Base-by-base conservation (phyloP, 495 filamentous ascomycete genomes). In the Parathielavia appendiculata region DNA sequence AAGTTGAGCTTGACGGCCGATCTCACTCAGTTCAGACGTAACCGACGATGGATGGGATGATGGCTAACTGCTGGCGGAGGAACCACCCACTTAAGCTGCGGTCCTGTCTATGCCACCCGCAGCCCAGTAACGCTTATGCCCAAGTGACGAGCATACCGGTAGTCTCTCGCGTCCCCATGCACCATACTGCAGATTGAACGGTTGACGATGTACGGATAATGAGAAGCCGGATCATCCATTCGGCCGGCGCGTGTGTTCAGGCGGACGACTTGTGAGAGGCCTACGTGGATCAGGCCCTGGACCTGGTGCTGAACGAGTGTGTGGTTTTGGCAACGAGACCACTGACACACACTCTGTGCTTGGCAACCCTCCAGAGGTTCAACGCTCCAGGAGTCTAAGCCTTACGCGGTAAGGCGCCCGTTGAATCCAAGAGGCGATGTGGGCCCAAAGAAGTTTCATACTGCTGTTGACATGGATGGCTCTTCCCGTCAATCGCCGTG, bases 341-440 rank as follows among this genome's bases (percentile, higher is more conserved):
- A 40, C 35, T 9, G 46, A 20, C 16, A 26, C 44, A 10, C n/a
- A 9, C 44, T 23, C 26, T n/a, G n/a, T 61, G 62, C 63, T 57
- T 48, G 45, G 58, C 35, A 50, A 57, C 47, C 63, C 17, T 53
- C 49, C 16, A 59, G 50, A 57, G 54, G 63, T 69, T 71, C 65
- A 68, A 73, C 60, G 72, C 70, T 63, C 63, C 56, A 65, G 67
- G 61, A 61, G 68, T 62, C 60, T 62, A 67, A 66, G 65, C 63
- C 64, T 66, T 48, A 38, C 32, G 32, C 41, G 46, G 51, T 44
- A 32, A 44, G 34, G 51, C 38, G 32, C n/a, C 38, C 39, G 51
- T 54, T 11, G 6, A 43, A 12, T 20, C 20, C 20, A 30, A 0
- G 34, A 38, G 7, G 20, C 50, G 1, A 43, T 34, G 51, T 45